Evolutionary conservation across 2,329 filamentous ascomycete species (phyloP).

Genomic region (Sclerotinia minor): DNA sequence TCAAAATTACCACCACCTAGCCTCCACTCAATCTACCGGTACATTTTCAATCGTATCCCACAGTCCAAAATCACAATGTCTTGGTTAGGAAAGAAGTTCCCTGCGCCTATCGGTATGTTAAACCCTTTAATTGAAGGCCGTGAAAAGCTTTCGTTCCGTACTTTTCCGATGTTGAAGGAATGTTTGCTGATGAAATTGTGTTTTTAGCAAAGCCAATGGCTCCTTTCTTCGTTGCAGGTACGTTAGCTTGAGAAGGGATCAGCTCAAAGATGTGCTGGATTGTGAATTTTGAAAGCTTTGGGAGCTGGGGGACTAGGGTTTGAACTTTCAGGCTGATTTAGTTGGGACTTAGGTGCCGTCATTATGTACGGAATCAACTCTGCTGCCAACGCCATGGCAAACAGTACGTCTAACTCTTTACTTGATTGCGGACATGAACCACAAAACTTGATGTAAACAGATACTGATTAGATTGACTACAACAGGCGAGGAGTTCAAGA

Average conservation of each 20-base stretch:
- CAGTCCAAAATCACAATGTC: conserved; percentile 61
- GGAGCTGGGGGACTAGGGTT: background rate
- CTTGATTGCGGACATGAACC: conserved; percentile 32
- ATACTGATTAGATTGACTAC: conserved; percentile 29
- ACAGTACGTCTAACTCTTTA: conserved; percentile 63
- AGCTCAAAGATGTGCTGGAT: background rate
- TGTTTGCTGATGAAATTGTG: conserved; percentile 12
- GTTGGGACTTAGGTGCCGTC: conserved; percentile 64
- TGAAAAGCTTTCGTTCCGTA: conserved; percentile 26
- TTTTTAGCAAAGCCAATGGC: conserved; percentile 79
- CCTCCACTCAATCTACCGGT: conserved; percentile 38
- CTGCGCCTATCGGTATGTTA: conserved; percentile 72
- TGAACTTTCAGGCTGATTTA: conserved; percentile 30
- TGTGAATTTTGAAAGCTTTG: background rate
- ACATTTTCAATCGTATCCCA: conserved; percentile 40
- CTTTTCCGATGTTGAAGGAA: conserved; percentile 18
- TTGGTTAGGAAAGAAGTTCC: conserved; percentile 84
- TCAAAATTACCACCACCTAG: conserved; percentile 20
- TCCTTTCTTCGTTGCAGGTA: conserved; percentile 95
- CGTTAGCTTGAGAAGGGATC: conserved; percentile 43
- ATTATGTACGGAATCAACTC: conserved; percentile 92
- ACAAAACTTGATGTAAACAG: background rate
- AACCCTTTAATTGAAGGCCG: conserved; percentile 36
- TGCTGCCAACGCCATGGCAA: conserved; percentile 72
- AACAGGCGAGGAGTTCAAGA: conserved; percentile 90